Conservation (phyloP, 164 flowering plant genomes). For the Euptelea pleiosperma region DNA sequence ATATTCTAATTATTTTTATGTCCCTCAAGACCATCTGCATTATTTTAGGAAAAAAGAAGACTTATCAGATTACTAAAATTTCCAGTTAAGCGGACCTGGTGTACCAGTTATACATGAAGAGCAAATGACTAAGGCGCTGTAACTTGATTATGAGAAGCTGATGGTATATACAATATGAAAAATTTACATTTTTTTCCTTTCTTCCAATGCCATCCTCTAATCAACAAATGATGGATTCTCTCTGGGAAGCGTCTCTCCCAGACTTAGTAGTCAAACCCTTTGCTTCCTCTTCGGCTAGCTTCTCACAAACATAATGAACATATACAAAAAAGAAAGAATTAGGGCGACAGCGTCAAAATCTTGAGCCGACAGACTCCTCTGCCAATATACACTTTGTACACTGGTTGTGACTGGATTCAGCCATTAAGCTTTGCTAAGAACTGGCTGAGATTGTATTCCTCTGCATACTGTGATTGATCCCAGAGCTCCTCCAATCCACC, state of each 20-base stretch:
- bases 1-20: too few relatives aligned
- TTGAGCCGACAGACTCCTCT: constrained; percentile 26
- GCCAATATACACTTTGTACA: constrained; percentile 37
- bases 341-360: constrained; percentile 31
- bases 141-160: constrained; percentile 16
- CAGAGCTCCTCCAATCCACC: constrained; percentile 92
- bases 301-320: constrained; percentile 7
- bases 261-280: background rate
- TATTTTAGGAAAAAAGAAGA: too few relatives aligned
- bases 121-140: too few relatives aligned
- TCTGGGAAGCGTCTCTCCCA: background rate
- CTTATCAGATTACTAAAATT: too few relatives aligned
- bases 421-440: constrained; percentile 83
- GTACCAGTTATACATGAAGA: too few relatives aligned
- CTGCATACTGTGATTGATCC: constrained; percentile 97
- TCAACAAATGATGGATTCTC: too few relatives aligned
- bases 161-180: constrained; percentile 20
- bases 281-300: constrained; percentile 5
- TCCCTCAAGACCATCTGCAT: too few relatives aligned
- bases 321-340: constrained; percentile 16
- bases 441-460: constrained; percentile 85
- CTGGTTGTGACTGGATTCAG: constrained; percentile 27
- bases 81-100: too few relatives aligned
- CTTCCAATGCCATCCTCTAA: background rate
- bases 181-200: constrained; percentile 10